Base-by-base conservation (phyloP, 1,284 basidiomycete genomes). In the Ceratobasidium sp. region DNA sequence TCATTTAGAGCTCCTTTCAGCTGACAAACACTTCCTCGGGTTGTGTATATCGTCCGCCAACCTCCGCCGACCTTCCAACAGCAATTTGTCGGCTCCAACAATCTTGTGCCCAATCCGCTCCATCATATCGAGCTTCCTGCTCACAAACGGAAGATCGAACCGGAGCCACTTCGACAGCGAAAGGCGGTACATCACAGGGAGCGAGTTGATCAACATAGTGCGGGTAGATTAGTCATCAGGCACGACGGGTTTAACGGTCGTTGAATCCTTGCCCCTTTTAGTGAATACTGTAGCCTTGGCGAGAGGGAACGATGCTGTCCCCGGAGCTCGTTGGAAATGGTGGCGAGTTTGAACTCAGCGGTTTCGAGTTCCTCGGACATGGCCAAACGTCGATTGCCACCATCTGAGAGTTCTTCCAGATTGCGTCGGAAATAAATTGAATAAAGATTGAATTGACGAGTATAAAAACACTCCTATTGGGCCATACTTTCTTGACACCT, bases 1-100 rank as follows among this genome's bases (percentile, higher is more conserved):
- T 86, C 85, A 99, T 99, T 86, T 97, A 99, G 53, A 95, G 89
- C 5, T 90, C 89, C 86, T 99, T 99, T 96, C 97, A 99, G 85
- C 97, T 97, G 46, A 89, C 88, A 83, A 99, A 99, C 0, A 97
- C 95, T 84, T 99, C 97, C 67, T 92, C 89, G 33, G 33, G 33
- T 33, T 33, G 33, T 33, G 33, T 33, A 33, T 33, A 33, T 33
- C 33, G 33, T 33, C 33, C 33, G 33, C 33, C 33, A 33, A 15
- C 97, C 91, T 0, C 96, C 96, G 71, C 92, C 82, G n/a, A 83
- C 88, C 80, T 91, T 88, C 86, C 1, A 88, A 88, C 60, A 95
- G 85, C 5, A 89, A 81, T 46, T 83, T 82, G 42, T 87, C 90
- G 72, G 91, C 90, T 2, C 86, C 84, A 4, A 87, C 85, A 71